Percentiles rank a stretch among this genome's conserved stretches.
Evolutionary conservation across 495 filamentous ascomycete species (phyloP).

Genomic region (Talaromyces proteolyticus): DNA sequence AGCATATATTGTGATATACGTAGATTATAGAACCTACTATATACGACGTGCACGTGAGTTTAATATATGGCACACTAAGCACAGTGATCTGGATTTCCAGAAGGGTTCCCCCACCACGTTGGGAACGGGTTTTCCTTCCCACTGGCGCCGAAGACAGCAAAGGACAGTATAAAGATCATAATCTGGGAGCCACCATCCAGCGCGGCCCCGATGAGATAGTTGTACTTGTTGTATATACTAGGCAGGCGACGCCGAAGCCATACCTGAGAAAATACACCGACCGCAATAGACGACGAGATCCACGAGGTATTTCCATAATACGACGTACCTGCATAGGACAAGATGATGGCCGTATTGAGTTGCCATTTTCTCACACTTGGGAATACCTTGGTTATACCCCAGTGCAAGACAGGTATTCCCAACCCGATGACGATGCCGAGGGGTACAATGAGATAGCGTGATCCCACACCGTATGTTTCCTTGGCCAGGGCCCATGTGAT

Average conservation of each 20-base stretch:
- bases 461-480: conserved; percentile 23
- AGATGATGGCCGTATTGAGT: conserved; percentile 26
- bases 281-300: conserved; percentile 20
- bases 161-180: conserved; percentile 43
- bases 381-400: conserved; percentile 1
- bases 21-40: too few species aligned
- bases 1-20: too few species aligned
- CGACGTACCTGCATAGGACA: conserved; percentile 25
- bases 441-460: conserved; percentile 29
- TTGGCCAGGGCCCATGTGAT: conserved; percentile 30
- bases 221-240: conserved; percentile 43
- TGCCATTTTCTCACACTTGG: conserved; percentile 1
- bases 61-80: too few species aligned
- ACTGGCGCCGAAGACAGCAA: conserved; percentile 41
- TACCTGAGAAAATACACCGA: conserved; percentile 37
- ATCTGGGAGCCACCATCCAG: conserved; percentile 43
- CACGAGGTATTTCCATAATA: conserved; percentile 30
- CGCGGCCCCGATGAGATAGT: conserved; percentile 44
- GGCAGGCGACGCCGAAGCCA: conserved; percentile 39
- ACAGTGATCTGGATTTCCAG: conserved; percentile 1
- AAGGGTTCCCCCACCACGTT: conserved; percentile 2
- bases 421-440: conserved; percentile 28
- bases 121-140: conserved; percentile 8
- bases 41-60: too few species aligned
- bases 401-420: conserved; percentile 13